phyloP scores from a whole-genome alignment of 106 monocot genomes.

The Hemerocallis citrina region DNA sequence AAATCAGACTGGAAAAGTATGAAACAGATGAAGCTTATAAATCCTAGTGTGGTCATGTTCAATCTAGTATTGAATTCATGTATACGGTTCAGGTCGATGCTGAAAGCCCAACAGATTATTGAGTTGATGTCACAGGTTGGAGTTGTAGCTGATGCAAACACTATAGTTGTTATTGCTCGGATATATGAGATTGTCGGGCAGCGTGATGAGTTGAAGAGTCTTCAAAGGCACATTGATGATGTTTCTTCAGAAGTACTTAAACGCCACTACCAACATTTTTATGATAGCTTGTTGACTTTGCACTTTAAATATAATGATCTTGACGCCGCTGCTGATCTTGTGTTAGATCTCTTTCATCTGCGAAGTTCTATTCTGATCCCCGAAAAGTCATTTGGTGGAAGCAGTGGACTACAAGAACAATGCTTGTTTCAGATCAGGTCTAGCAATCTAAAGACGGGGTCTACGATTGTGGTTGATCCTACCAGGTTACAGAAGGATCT shows the following conservation, averaged over 20 bases:
- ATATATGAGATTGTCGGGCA: slow-evolving; percentile 60
- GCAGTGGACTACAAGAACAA: slow-evolving; percentile 16
- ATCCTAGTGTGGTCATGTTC: slow-evolving; percentile 47
- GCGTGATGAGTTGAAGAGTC: slow-evolving; percentile 51
- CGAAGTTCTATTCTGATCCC: slow-evolving; percentile 3
- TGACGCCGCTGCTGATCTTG: slow-evolving; percentile 54
- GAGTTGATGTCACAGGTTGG: slow-evolving; percentile 49
- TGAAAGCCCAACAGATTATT: slow-evolving; percentile 53
- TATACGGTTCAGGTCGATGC: slow-evolving; percentile 24
- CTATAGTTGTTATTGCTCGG: slow-evolving; percentile 44
- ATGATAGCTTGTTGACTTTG: slow-evolving; percentile 63
- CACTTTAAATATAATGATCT: slow-evolving; percentile 86
- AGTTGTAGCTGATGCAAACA: slow-evolving; percentile 57
- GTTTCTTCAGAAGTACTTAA: slow-evolving; percentile 15
- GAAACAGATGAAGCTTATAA: slow-evolving; percentile 20
- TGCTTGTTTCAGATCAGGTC: slow-evolving; percentile 56
- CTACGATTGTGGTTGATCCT: slow-evolving; percentile 39
- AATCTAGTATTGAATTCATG: slow-evolving; percentile 72
- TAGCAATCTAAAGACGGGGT: slow-evolving; percentile 48
- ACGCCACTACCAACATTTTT: slow-evolving; percentile 46
- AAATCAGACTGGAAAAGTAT: slow-evolving; percentile 5
- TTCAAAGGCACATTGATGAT: slow-evolving; percentile 38
- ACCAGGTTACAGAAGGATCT: slow-evolving; percentile 24
- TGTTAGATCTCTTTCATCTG: slow-evolving; percentile 38
- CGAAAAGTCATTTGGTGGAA: not conserved